Base-by-base conservation (phyloP, 768 basidiomycete genomes). In the Lactarius evosmus region DNA sequence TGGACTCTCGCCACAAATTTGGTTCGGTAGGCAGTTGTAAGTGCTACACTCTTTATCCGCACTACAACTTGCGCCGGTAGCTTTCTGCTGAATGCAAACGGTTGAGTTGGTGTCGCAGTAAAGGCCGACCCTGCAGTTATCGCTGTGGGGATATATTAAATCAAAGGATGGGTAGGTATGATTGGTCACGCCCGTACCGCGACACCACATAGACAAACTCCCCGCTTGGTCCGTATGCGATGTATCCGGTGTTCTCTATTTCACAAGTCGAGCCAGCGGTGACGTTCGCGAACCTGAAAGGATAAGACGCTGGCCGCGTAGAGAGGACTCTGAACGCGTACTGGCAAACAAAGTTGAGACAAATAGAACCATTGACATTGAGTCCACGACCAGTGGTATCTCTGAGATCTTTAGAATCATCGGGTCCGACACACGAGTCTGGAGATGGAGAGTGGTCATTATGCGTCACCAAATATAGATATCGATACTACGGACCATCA, bases 271-370 rank as follows among this genome's bases (percentile, higher is more conserved):
- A 76, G 6, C 86, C 85, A 5, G 83, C 74, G 0, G 91, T 89
- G 33, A 79, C 83, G 70, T 95, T 91, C 9, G 93, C 87, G 82
- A 83, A 93, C 81, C 91, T 92, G 66, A 30, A 55, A 16, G 40
- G 56, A 41, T 46, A 27, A 44, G 50, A 16, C 27, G 32, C 7
- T 14, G 25, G 25, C 1, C 17, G 25, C 25, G 22, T 56, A 9
- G 22, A 27, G 65, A 33, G 30, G 7, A 41, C n/a, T n/a, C 9
- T 49, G 11, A 22, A 51, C 22, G 78, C 87, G 40, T 72, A 93
- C 92, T 87, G 85, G 89, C 93, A 95, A 4, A 80, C 73, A 70
- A 86, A 87, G 70, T 92, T 89, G 56, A 96, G 80, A 72, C 94
- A 95, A 22, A 94, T 80, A 3, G 90, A 84, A 32, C 93, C 93